Conservation (phyloP, 331 rosid genomes). For the Stylosanthes scabra region DNA sequence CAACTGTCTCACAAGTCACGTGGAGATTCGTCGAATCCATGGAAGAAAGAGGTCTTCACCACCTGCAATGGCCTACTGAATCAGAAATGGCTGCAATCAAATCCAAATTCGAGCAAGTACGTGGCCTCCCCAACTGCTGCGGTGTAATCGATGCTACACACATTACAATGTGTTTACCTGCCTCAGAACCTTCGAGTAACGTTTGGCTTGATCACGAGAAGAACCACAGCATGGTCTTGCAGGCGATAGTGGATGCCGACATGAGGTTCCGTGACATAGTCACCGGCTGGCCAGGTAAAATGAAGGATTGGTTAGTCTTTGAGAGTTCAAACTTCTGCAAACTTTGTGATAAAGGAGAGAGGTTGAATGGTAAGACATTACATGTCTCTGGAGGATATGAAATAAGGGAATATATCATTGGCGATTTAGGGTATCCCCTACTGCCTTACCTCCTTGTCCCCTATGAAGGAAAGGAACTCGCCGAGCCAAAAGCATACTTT, state of each 20-base stretch:
- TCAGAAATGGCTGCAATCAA: slow-evolving; percentile 60
- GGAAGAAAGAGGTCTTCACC: slow-evolving; percentile 81
- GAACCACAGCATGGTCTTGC: slow-evolving; percentile 93
- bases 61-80: slow-evolving; percentile 76
- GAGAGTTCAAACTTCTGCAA: slow-evolving; percentile 71
- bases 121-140: slow-evolving; percentile 88
- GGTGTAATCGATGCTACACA: slow-evolving; percentile 83
- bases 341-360: slow-evolving; percentile 72
- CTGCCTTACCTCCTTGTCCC: slow-evolving; percentile 77
- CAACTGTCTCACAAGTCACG: slow-evolving; percentile 84
- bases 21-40: slow-evolving; percentile 84
- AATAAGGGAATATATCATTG: slow-evolving; percentile 79
- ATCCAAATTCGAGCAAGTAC: slow-evolving; percentile 77
- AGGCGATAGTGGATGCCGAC: slow-evolving; percentile 85
- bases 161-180: slow-evolving; percentile 77
- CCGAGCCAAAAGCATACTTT: slow-evolving; percentile 59
- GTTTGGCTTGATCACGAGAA: slow-evolving; percentile 86
- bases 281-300: slow-evolving; percentile 87
- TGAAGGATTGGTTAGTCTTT: slow-evolving; percentile 74
- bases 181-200: slow-evolving; percentile 62
- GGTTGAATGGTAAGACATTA: slow-evolving; percentile 68
- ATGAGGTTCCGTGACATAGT: slow-evolving; percentile 87
- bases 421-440: slow-evolving; percentile 80
- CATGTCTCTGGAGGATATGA: slow-evolving; percentile 60
- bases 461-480: slow-evolving; percentile 68